A percentile compares a stretch with the other conserved stretches of the same genome.
Conservation (phyloP, 1,284 basidiomycete species). For the Fomes fomentarius region DNA sequence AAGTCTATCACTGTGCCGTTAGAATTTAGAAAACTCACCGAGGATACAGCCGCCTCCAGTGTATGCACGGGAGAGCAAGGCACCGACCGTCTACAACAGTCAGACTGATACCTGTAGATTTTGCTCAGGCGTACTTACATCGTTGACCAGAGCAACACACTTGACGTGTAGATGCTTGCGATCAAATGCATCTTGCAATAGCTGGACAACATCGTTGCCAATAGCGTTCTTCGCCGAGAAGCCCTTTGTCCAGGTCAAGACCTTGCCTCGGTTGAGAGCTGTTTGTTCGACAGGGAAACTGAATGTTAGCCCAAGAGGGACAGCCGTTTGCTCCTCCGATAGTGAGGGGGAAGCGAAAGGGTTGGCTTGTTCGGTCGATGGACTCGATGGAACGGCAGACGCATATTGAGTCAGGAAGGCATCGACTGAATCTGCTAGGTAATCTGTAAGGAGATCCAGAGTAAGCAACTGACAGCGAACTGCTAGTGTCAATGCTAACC, state of each 20-base stretch:
- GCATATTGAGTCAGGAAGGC: constrained; percentile 81
- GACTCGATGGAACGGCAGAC: constrained; percentile 39
- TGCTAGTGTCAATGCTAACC: no score
- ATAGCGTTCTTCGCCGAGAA: constrained; percentile 91
- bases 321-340: constrained; percentile 19
- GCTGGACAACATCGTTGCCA: constrained; percentile 89
- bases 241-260: constrained; percentile 98
- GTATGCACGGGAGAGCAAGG: constrained; percentile 91
- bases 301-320: constrained; percentile 93
- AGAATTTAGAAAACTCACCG: constrained; percentile 48
- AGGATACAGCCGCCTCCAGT: constrained; percentile 87
- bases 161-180: constrained; percentile 92
- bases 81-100: constrained; percentile 82
- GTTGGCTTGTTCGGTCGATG: constrained; percentile 22
- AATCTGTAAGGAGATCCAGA: constrained; percentile 56
- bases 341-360: constrained; percentile 22
- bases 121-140: constrained; percentile 56
- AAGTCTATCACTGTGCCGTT: constrained; percentile 5
- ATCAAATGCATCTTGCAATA: constrained; percentile 94
- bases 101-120: neutral
- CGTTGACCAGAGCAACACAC: constrained; percentile 95
- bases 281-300: constrained; percentile 98
- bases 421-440: constrained; percentile 95
- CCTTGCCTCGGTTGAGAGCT: constrained; percentile 86
- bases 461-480: no score